Base-by-base conservation (phyloP, 768 basidiomycete genomes). In the Mycena latifolia region DNA sequence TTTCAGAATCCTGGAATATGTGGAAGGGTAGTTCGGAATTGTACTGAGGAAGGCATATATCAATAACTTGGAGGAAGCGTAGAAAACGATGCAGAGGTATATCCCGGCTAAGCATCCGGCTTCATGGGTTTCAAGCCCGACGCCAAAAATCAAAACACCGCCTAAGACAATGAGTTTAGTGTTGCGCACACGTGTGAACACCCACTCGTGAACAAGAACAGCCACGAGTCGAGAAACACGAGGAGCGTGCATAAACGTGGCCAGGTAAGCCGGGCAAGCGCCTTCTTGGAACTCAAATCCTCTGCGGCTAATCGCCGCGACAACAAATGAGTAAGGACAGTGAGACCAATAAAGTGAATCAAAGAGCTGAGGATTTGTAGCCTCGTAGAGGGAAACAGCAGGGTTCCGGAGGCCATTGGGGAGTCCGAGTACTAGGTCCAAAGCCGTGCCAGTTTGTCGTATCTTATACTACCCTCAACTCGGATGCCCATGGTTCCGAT, bases 271-370 rank as follows among this genome's bases (percentile, higher is more conserved):
- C 52, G 56, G n/a, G 50, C 39, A 5, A 47, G 24, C 12, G 59
- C n/a, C 22, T 39, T 54, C 47, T 25, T 51, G 47, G n/a, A n/a
- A n/a, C n/a, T n/a, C n/a, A n/a, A n/a, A n/a, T 65, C 58, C 22
- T 59, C 57, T 29, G 45, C 24, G 11, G 56, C 46, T 22, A 66
- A 14, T 14, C 65, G 33, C 22, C 54, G 46, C 1, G 58, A 60
- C 9, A 66, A 22, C 10, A 48, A 66, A 29, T 53, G 59, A 5
- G 65, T 61, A 6, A 66, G 46, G 18, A 66, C n/a, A 17, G 65
- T 66, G 27, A 66, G 29, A 77, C 77, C 77, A 14, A 78, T 29
- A 37, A 78, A 75, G 61, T 75, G 67, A 46, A 79, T 70, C 39
- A 78, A 57, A 31, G 74, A 63, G 55, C 71, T 74, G 39, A 76